These are phyloP conservation scores for Catenaria anguillulae DNA, from an alignment of 371 early-diverging fungal genomes.

Conservation along the genomic window DNA sequence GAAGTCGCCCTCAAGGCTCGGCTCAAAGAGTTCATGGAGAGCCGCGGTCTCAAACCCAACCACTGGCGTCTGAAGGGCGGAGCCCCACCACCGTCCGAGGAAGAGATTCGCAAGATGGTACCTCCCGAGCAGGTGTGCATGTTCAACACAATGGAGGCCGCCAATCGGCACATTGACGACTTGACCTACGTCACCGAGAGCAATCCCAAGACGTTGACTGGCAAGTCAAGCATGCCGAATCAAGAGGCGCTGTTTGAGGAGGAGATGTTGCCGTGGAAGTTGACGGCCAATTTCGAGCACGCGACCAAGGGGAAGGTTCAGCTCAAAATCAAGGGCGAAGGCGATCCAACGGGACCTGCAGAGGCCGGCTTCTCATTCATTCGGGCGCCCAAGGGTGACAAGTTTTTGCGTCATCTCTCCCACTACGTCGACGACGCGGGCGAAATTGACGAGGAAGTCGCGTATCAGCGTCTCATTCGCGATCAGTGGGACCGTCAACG, in stretches of 20 bases:
- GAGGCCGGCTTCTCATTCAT: neutral
- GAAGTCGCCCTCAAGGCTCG: constrained; percentile 74
- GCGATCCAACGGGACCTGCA: constrained; percentile 32
- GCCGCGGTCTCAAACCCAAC: constrained; percentile 77
- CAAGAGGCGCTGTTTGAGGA: constrained; percentile 70
- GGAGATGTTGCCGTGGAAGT: constrained; percentile 92
- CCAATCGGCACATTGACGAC: constrained; percentile 88
- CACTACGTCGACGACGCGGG: too few relatives aligned
- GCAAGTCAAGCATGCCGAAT: constrained; percentile 39
- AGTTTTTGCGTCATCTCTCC: too few relatives aligned
- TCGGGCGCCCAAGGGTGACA: neutral
- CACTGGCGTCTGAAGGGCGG: constrained; percentile 84
- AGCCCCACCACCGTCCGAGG: constrained; percentile 74
- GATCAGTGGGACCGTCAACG: neutral
- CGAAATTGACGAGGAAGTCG: neutral
- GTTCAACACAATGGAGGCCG: constrained; percentile 92
- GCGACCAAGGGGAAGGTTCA: constrained; percentile 69
- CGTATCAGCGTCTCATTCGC: neutral
- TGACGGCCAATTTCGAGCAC: constrained; percentile 84
- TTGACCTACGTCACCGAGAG: constrained; percentile 58
- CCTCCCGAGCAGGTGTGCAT: constrained; percentile 96
- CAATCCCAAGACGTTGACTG: constrained; percentile 29
- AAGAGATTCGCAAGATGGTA: constrained; percentile 83
- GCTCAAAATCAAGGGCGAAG: constrained; percentile 86
- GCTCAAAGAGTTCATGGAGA: constrained; percentile 93